A percentile compares a stretch with the other conserved stretches of the same genome.
Evolutionary conservation across 805 yeast genomes (phyloP).

Genomic region (Hanseniaspora vineae): DNA sequence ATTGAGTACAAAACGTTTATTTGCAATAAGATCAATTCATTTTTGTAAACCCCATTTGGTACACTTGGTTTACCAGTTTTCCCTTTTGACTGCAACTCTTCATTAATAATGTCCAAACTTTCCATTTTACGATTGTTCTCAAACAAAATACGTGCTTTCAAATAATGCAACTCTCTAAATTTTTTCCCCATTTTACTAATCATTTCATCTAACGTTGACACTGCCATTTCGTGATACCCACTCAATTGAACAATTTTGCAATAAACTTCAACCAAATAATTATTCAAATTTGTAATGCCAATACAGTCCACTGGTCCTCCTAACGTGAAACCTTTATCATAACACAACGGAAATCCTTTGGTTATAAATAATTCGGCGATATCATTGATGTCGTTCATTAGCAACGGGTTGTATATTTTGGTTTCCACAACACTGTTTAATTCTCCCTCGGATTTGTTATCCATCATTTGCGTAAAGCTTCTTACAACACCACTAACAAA

Average conservation of each 20-base stretch:
- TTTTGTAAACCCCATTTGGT: conserved; percentile 7
- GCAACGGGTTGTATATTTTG: conserved; percentile 67
- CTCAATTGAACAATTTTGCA: conserved; percentile 21
- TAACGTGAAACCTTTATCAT: conserved; percentile 18
- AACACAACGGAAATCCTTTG: conserved; percentile 19
- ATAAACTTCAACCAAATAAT: conserved; percentile 21
- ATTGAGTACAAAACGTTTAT: conserved; percentile 1
- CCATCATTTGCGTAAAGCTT: conserved; percentile 32
- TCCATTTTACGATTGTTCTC: conserved; percentile 24
- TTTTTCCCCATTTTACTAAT: conserved; percentile 3
- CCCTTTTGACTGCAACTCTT: conserved; percentile 13
- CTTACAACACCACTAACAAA: conserved; percentile 56
- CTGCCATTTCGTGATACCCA: conserved; percentile 15
- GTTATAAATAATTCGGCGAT: conserved; percentile 19
- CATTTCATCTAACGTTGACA: conserved; percentile 15
- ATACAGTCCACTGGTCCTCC: conserved; percentile 23
- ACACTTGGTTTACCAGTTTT: conserved; percentile 2
- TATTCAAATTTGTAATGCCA: conserved; percentile 20
- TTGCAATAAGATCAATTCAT: conserved; percentile 3
- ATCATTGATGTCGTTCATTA: conserved; percentile 21
- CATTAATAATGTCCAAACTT: conserved; percentile 21
- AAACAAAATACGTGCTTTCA: conserved; percentile 18
- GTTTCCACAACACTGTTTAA: conserved; percentile 67
- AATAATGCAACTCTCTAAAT: conserved; percentile 17
- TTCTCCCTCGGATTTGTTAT: conserved; percentile 53